These are phyloP conservation scores for Cicer cuneatum DNA, from an alignment of 306 rosid species.

Conservation along the genomic window DNA sequence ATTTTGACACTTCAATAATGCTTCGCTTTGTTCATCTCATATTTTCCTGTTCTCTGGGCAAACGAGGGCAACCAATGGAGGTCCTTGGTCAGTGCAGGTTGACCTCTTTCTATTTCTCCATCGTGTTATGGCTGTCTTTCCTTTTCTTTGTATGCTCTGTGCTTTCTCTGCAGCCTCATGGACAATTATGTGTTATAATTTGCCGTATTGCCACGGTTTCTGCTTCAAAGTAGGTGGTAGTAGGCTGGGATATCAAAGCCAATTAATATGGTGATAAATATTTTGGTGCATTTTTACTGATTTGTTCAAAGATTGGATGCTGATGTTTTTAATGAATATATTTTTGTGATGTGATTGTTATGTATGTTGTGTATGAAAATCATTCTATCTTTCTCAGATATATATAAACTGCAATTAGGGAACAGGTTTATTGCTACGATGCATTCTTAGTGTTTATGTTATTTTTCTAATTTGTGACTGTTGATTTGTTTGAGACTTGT, in stretches of 20 bases:
- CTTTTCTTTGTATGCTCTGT: constrained; percentile 12
- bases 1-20: constrained; percentile 1
- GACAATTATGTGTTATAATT: neutral
- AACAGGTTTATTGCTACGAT: constrained; percentile 20
- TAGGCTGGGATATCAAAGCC: constrained; percentile 7
- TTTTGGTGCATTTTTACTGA: constrained; percentile 23
- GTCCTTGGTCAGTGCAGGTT: neutral
- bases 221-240: neutral
- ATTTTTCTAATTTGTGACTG: neutral
- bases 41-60: neutral
- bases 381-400: neutral
- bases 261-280: neutral
- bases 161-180: constrained; percentile 26
- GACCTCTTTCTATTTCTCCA: constrained; percentile 21
- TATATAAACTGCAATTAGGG: constrained; percentile 16
- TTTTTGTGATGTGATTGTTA: constrained; percentile 19
- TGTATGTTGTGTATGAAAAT: neutral
- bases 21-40: neutral
- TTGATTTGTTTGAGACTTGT: neutral
- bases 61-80: neutral
- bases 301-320: constrained; percentile 1
- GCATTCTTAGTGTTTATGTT: neutral
- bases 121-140: constrained; percentile 7
- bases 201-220: neutral
- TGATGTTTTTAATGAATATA: constrained; percentile 3